These are phyloP conservation scores for Rutstroemia sp. DNA, from an alignment of 2,329 filamentous ascomycete species.

Conservation along the genomic window DNA sequence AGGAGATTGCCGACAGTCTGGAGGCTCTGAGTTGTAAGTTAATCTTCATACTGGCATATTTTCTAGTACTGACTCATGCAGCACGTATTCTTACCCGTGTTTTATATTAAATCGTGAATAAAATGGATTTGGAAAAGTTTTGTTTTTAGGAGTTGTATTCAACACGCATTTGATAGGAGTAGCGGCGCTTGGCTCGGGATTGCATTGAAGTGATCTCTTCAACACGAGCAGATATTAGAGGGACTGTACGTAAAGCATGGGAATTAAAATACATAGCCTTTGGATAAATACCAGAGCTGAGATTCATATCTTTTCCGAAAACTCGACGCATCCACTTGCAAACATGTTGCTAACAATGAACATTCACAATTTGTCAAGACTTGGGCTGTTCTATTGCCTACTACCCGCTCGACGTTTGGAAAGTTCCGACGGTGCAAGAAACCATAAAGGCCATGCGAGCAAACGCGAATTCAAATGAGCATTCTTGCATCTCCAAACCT, in stretches of 20 bases:
- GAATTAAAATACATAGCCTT: background rate
- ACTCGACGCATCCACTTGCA: too few species aligned
- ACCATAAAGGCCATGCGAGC: too few species aligned
- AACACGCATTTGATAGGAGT: slow-evolving; percentile 23
- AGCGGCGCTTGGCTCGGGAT: slow-evolving; percentile 15
- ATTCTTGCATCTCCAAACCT: too few species aligned
- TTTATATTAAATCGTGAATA: slow-evolving; percentile 27
- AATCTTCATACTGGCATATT: background rate
- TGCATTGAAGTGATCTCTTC: slow-evolving; percentile 14
- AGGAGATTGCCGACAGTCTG: slow-evolving; percentile 74
- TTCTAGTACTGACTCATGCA: slow-evolving; percentile 13
- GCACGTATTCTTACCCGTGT: slow-evolving; percentile 33
- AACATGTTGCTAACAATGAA: too few species aligned
- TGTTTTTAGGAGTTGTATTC: slow-evolving; percentile 4
- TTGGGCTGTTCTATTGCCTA: too few species aligned
- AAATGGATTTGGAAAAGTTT: slow-evolving; percentile 1
- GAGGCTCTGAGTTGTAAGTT: slow-evolving; percentile 71
- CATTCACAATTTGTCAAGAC: too few species aligned
- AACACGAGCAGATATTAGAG: slow-evolving; percentile 15
- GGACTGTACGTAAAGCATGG: background rate
- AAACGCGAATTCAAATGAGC: too few species aligned
- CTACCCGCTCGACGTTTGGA: too few species aligned
- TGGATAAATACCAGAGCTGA: background rate
- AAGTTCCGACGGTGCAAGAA: too few species aligned
- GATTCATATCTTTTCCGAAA: too few species aligned